Base-by-base conservation (phyloP, 148 eudicot genomes). In the Camellia lanceoleosa region DNA sequence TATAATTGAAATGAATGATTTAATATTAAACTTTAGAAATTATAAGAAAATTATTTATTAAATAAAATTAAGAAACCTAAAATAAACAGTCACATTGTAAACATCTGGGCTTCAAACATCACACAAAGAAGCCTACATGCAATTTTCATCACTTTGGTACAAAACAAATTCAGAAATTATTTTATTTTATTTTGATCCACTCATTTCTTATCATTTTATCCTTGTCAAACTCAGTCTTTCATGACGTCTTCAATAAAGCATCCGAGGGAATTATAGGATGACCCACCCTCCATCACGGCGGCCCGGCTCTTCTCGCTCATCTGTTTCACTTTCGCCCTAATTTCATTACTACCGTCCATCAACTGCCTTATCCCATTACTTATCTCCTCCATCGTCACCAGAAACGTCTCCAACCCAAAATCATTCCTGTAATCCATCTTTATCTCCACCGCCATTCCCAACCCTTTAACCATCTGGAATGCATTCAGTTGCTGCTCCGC, bases 361-460 rank as follows among this genome's bases (percentile, higher is more conserved):
- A 87, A 77, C 7, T 47, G 5, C 55, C 58, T 79, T 15, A 82
- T 61, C 3, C 56, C 83, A 84, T 83, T 23, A 23, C 30, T 23
- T 23, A 23, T 23, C 30, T 23, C 30, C 30, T 23, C 30, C 30
- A 23, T 23, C 30, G 30, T 23, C 30, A 23, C 30, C 30, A 23
- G 30, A 23, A 23, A 23, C 30, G 30, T 23, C 30, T 23, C 30
- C 30, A 23, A 23, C 30, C 30, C 30, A 23, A 23, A 23, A 23
- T 23, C 30, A 23, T 23, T 23, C 30, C 30, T 23, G 30, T 23
- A 23, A 23, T 23, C 30, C 30, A 23, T 23, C 30, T 23, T 23
- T 4, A 87, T 83, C 85, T 87, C 90, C 51, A 84, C 86, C 9
- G 84, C 85, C 20, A 73, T 3, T 13, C 61, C 77, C 7, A 59